These are phyloP conservation scores for Puccinia polysora DNA, from an alignment of 1,284 basidiomycete species.

Conservation along the genomic window DNA sequence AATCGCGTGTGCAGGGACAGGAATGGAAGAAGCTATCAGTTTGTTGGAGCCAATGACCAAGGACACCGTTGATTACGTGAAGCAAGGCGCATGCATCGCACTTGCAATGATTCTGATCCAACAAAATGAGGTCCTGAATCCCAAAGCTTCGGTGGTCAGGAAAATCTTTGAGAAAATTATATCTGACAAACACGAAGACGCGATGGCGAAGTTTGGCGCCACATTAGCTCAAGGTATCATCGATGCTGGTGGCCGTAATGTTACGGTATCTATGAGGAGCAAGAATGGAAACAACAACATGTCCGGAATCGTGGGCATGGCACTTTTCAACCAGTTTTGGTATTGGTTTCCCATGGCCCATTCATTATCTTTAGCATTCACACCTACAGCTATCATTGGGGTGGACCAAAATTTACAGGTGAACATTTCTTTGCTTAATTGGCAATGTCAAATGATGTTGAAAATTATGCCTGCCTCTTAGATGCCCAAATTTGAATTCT, in stretches of 20 bases:
- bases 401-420: conserved; percentile 78
- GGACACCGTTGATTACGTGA: conserved; percentile 92
- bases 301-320: conserved; percentile 88
- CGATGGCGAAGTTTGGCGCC: conserved; percentile 93
- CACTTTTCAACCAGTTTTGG: conserved; percentile 95
- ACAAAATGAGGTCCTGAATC: conserved; percentile 80
- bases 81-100: conserved; percentile 91
- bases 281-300: conserved; percentile 84
- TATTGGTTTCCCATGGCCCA: conserved; percentile 99
- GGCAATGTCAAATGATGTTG: not conserved
- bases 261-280: conserved; percentile 84
- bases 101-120: conserved; percentile 93
- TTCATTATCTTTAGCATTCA: conserved; percentile 81
- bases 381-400: conserved; percentile 87
- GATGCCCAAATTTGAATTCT: conserved; percentile 83
- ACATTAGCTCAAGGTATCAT: conserved; percentile 90
- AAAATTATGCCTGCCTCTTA: conserved; percentile 50
- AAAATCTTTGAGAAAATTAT: conserved; percentile 80
- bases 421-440: conserved; percentile 45
- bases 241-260: conserved; percentile 90
- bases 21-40: conserved; percentile 84
- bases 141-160: conserved; percentile 72
- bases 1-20: conserved; percentile 94
- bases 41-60: conserved; percentile 94
- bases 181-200: conserved; percentile 91